Evolutionary conservation across 441 rosid species (phyloP), one percentile per base, ranked within the genome.

Genomic region (Theobroma grandiflorum): DNA sequence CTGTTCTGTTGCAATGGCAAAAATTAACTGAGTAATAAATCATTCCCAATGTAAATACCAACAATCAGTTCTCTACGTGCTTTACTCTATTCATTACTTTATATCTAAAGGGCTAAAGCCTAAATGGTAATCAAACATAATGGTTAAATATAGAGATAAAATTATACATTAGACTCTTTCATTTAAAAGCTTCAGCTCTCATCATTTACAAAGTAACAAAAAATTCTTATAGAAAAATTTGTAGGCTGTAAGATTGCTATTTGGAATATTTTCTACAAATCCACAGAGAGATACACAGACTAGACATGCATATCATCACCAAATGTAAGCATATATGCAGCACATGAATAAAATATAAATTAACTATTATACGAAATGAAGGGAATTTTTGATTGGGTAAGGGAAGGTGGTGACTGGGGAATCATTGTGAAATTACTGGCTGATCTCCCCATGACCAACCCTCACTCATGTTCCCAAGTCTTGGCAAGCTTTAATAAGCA

Each of bases 1-100:
- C 89, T 88, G 5, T 79, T 78, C 98, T 94, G 93, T 64, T 64
- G 11, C 15, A 15, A 1, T 20, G 12, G 12, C 16, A 4, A 31
- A 71, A 64, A 26, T 26, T 26, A 26, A 63, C 47, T 35, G 52
- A 45, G 31, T 33, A 15, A 62, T 35, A 43, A n/a, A 31, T 3
- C 20, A 42, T 62, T 33, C 20, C 26, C 49, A 57, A 42, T 40
- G 58, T 40, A 6, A 40, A 38, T 42, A 15, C 35, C 52, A 64
- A 16, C 72, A 42, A 67, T n/a, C 8, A 20, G 4, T n/a, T 67
- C 52, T n/a, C 14, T n/a, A 42, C 72, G 20, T 67, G 53, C 35
- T 67, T 38, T 42, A 67, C 58, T 4, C 6, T 53, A 53, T 53
- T 70, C 35, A 66, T 40, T 3, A 40, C 5, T 16, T 15, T 66